Base-by-base conservation (phyloP, 2,329 filamentous ascomycete species). In the Cladosporium sp. region DNA sequence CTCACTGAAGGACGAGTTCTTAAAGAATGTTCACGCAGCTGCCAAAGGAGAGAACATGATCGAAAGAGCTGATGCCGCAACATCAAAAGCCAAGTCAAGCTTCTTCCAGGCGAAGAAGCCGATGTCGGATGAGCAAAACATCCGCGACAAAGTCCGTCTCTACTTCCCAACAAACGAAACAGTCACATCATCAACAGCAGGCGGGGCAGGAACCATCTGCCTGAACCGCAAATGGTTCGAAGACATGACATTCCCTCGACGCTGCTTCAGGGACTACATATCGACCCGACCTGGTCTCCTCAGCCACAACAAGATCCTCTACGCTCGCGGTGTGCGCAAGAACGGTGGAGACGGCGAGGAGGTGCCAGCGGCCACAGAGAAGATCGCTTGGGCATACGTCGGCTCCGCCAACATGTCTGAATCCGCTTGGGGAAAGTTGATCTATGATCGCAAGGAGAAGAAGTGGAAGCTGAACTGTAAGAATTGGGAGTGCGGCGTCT, bases 401-500 rank as follows among this genome's bases (percentile, higher is more conserved):
- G 94, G 94, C 15, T 96, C 90, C 65, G 90, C 91, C 7, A 99
- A 99, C 73, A 75, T 96, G 25, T 96, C 91, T 0, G 91, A 97
- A 73, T 92, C 89, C 70, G 94, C 94, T 28, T 99, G 94, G 93
- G 94, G 93, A 20, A 85, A 85, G 47, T 74, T 96, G 28, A 83
- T 86, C 55, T 85, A 86, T 66, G 87, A 95, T 66, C 84, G 81
- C 64, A 87, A 83, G 2, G 65, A 60, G 37, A 86, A 86, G 60
- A 74, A 82, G 60, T 83, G 85, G 12, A 96, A 91, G 71, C 79
- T 97, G 61, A 91, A 83, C 61, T 91, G 89, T 72, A 85, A 89
- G 56, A 99, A 97, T 71, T 97, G 93, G 92, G 94, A 97, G 74
- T 96, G 91, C 68, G 94, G 94, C 35, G 89, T 99, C 1, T 66